Percentiles rank a stretch among this genome's conserved stretches.
Conservation (phyloP, 2,329 filamentous ascomycete genomes). For the Tympanopsis confertula region DNA sequence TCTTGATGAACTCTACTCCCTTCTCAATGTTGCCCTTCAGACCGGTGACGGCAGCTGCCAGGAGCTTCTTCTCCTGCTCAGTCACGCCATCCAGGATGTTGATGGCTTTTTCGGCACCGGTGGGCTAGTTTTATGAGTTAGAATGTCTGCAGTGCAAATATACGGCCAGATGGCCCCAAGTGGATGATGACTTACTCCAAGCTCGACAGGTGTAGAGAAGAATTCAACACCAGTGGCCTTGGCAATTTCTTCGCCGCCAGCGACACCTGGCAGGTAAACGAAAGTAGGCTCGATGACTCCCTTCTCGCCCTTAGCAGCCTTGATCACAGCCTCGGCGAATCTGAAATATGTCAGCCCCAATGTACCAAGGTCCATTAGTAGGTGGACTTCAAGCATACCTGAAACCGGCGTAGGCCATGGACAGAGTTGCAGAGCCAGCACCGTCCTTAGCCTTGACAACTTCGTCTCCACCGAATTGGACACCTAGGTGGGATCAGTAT, state of each 20-base stretch:
- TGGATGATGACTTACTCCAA: constrained; percentile 60
- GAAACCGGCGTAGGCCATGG: constrained; percentile 92
- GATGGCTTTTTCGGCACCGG: constrained; percentile 73
- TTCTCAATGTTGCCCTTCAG: constrained; percentile 90
- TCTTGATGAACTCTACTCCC: constrained; percentile 81
- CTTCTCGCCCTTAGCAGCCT: constrained; percentile 78
- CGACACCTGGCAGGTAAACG: constrained; percentile 83
- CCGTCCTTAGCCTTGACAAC: constrained; percentile 93
- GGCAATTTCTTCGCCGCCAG: constrained; percentile 74
- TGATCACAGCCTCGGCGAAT: constrained; percentile 89
- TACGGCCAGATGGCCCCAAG: constrained; percentile 2
- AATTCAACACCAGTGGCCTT: constrained; percentile 80
- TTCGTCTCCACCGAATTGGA: constrained; percentile 96
- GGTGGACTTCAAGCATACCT: constrained; percentile 41
- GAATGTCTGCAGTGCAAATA: not conserved
- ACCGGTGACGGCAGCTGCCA: constrained; percentile 63
- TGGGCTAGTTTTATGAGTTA: constrained; percentile 40
- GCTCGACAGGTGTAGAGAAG: constrained; percentile 92
- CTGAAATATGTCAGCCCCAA: constrained; percentile 26
- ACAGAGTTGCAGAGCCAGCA: constrained; percentile 78
- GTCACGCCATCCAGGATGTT: constrained; percentile 70
- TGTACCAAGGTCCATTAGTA: not conserved
- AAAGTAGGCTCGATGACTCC: constrained; percentile 90
- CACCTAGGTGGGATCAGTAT: too few species aligned
- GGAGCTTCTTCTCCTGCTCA: constrained; percentile 79